Base-by-base conservation (phyloP, 768 basidiomycete genomes). In the Trametopsis cervina region DNA sequence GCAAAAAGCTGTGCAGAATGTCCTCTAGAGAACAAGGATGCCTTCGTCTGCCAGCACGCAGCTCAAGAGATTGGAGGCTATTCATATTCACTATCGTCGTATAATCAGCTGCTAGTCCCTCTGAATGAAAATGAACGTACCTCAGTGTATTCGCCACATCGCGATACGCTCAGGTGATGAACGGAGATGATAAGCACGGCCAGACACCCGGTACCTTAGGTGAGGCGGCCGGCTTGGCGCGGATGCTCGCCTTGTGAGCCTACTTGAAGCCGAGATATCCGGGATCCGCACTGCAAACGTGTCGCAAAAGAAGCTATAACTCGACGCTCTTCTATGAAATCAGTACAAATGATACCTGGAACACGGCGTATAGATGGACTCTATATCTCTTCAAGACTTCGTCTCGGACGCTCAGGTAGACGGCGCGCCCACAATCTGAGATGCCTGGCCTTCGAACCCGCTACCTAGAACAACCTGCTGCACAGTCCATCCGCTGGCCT, bases 401-500 rank as follows among this genome's bases (percentile, higher is more conserved):
- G n/a, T n/a, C n/a, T n/a, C n/a, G n/a, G n/a, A n/a, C n/a, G n/a
- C n/a, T n/a, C n/a, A n/a, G n/a, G n/a, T n/a, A n/a, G n/a, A n/a
- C n/a, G 29, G 29, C 7, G 15, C 29, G 29, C 29, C 29, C 7
- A 33, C 15, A 33, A 33, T 33, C 29, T 33, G 7, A 7, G 29
- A 33, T 7, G 7, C 29, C 9, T 7, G 7, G 9, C 29, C 29
- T 7, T 15, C 9, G 29, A 33, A 33, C 9, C 7, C 7, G 15
- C 29, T 15, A 33, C 15, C 9, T 15, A 15, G 9, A 7, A 7
- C 29, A 15, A 47, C 40, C 25, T 27, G 23, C 4, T 26, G 38
- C 23, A 41, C 23, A 23, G 22, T 40, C 46, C 46, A 47, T 1
- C 46, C 46, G 15, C 23, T 40, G n/a, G 26, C 23, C 18, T 41